Evolutionary conservation across 139 green algal species (phyloP), one percentile per base, ranked within the genome.

Genomic region (Astrephomene gubernaculifera): DNA sequence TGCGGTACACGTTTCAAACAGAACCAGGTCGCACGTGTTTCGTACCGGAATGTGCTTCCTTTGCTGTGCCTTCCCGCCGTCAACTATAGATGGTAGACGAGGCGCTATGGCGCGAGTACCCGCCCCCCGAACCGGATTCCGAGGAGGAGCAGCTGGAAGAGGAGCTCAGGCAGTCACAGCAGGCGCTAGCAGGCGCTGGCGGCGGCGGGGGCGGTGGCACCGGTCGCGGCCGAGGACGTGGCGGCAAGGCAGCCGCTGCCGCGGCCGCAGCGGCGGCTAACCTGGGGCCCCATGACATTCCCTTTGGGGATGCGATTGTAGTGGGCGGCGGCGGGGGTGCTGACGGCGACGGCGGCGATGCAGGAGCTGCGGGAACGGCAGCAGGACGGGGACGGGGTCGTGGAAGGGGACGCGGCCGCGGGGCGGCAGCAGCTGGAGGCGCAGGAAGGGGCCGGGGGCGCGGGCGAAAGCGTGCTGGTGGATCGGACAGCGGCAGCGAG

Each of bases 81-180:
- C n/a, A n/a, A n/a, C n/a, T n/a, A n/a, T n/a, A 82, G 82, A 24
- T 82, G 19, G n/a, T 87, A 1, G 39, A 19, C 2, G 31, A 44
- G 2, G 33, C 44, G 44, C 71, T 89, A 69, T 89, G 85, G 85
- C 35, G n/a, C 21, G 33, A 54, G n/a, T 89, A 82, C 43, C 85
- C 85, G 0, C 76, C 85, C 45, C 69, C 68, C 12, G 68, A 74
- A 1, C 57, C 82, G 31, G 85, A 89, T n/a, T 82, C 82, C 10
- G 85, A 89, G 8, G 85, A 86, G 79, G 43, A 61, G 29, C 27
- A 80, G 43, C 53, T 89, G 19, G 63, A 82, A 45, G 52, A 74
- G 72, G 61, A 89, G 49, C 10, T 71, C 24, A 9, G 38, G 52
- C 52, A 80, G 45, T n/a, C 52, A 33, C 14, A 52, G 36, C 1